Base-by-base conservation (phyloP, 1,139 yeast species). In the Blastobotrys indianensis region DNA sequence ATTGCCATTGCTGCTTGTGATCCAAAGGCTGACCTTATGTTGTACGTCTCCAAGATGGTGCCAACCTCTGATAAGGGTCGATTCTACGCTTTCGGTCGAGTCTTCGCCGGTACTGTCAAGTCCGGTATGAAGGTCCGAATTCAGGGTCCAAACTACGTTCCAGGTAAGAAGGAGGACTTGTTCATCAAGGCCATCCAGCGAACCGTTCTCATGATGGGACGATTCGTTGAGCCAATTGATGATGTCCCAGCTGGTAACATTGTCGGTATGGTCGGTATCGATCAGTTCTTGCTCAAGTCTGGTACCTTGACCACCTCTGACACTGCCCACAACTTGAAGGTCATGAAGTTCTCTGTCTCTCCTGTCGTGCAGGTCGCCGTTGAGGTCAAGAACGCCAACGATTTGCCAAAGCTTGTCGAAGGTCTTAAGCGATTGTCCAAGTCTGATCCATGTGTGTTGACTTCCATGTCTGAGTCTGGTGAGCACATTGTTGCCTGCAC, bases 191-290 rank as follows among this genome's bases (percentile, higher is more conserved):
- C 97, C 65, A 80, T 92, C 66, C 98, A 92, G 82, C 92, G 98
- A 83, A 92, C 96, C 67, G 98, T 92, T 68, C 82, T 92, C 73
- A 92, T 92, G 98, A 92, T 92, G 98, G 98, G 98, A 72, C 86
- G 97, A 79, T 75, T 78, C 73, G 94, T 86, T 69, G 98, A 92
- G 80, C 90, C 92, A 70, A 92, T 92, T 68, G 98, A 92, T 69
- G 97, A 92, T 79, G 87, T 95, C 79, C 98, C 98, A 72, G 97
- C 97, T 65, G 98, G 98, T 85, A 92, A 92, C 95, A 92, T 92
- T 85, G 83, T 90, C 71, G 98, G 97, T 87, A 80, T 92, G 73
- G 98, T 92, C 67, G 98, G 98, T 88, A 85, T 92, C 67, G 98
- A 92, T 77, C 98, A 92, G 81, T 92, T 88, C 86, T 84, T 92